Conservation (phyloP, 83 land plant species). For the Thuja plicata region DNA sequence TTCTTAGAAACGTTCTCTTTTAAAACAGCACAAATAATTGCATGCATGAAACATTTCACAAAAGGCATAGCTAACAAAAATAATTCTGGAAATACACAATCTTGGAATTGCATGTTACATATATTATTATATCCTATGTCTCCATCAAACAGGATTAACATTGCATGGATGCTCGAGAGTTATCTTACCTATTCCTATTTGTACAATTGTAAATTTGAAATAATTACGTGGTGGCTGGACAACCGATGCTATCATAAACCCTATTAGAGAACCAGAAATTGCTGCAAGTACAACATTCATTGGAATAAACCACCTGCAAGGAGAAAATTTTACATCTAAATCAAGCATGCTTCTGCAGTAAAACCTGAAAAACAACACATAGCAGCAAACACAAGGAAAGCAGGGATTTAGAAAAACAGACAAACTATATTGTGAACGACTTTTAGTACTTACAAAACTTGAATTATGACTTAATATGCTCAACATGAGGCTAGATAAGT, state of each 20-base stretch:
- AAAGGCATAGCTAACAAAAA: not conserved
- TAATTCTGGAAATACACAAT: not conserved
- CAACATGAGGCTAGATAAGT: not conserved
- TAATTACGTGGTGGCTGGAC: conserved; percentile 83
- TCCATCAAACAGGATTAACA: not conserved
- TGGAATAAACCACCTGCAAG: conserved; percentile 98
- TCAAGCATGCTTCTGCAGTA: not conserved
- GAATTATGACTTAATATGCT: not conserved
- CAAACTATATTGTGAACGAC: not conserved
- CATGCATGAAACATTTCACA: not conserved
- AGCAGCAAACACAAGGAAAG: not conserved
- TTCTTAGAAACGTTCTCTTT: not conserved
- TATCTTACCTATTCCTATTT: conserved; percentile 86
- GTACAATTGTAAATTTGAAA: conserved; percentile 89
- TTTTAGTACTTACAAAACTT: not conserved
- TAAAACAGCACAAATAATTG: not conserved
- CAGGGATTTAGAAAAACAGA: not conserved
- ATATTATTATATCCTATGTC: not conserved
- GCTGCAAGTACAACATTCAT: conserved; percentile 72
- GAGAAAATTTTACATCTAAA: conserved; percentile 9
- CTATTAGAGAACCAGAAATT: conserved; percentile 75
- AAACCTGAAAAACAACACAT: not conserved
- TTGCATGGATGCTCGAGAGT: not conserved
- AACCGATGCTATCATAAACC: conserved; percentile 69
- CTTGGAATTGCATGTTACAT: not conserved